Evolutionary conservation across 495 filamentous ascomycete genomes (phyloP).

Genomic region (Tuber indicum): DNA sequence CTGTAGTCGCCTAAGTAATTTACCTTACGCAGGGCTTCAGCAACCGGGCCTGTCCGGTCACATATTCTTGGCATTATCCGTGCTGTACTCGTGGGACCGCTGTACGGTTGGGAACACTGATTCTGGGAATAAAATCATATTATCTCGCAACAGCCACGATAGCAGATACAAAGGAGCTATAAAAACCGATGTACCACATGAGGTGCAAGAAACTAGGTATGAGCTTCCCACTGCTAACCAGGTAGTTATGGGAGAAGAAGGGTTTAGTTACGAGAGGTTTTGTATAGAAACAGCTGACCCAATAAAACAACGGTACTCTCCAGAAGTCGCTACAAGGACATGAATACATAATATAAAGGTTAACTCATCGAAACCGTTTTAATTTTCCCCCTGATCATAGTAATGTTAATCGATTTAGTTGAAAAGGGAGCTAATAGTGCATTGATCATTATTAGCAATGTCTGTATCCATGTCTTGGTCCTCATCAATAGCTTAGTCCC

Average conservation of each 20-base stretch:
- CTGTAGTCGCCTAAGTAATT: too few relatives aligned
- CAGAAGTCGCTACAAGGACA: not conserved
- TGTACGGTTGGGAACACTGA: too few relatives aligned
- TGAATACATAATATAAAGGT: not conserved
- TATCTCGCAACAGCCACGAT: not conserved
- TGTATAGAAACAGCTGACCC: not conserved
- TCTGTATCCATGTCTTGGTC: not conserved
- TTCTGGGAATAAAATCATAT: not conserved
- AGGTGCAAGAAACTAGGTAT: not conserved
- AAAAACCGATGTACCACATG: not conserved
- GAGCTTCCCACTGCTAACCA: too few relatives aligned
- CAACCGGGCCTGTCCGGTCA: too few relatives aligned
- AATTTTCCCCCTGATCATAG: not conserved
- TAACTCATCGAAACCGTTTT: not conserved
- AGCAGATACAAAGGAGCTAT: not conserved
- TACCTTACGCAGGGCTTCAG: too few relatives aligned
- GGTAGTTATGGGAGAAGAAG: not conserved
- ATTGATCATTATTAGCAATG: not conserved
- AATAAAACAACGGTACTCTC: slow-evolving; percentile 1
- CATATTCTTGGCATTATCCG: too few relatives aligned
- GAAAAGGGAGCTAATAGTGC: not conserved
- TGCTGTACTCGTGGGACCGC: too few relatives aligned
- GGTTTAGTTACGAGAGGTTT: not conserved
- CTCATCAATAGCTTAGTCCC: not conserved
- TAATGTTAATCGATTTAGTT: not conserved